phyloP scores from a whole-genome alignment of 1,139 yeast species.

The Sugiyamaella japonica region DNA sequence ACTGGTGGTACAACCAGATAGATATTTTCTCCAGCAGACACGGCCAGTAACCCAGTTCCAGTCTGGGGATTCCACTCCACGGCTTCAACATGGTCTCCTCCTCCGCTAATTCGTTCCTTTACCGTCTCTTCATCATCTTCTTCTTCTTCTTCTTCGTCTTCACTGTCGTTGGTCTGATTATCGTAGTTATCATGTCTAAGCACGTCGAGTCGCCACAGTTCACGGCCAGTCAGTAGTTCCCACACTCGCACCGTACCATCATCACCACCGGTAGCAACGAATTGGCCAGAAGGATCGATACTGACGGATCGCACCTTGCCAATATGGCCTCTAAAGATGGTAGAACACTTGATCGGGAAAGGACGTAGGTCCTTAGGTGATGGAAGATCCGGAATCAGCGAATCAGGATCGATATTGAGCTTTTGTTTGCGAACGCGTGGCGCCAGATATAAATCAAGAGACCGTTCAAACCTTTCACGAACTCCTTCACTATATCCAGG shows the following conservation, averaged over 20 bases:
- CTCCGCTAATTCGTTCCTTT: slow-evolving; percentile 36
- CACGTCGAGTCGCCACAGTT: slow-evolving; percentile 67
- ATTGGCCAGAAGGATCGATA: slow-evolving; percentile 85
- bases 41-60: slow-evolving; percentile 73
- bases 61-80: slow-evolving; percentile 85
- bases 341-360: slow-evolving; percentile 93
- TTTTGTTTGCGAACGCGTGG: slow-evolving; percentile 94
- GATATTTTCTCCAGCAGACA: slow-evolving; percentile 78
- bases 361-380: slow-evolving; percentile 96
- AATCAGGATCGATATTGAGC: slow-evolving; percentile 92
- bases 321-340: slow-evolving; percentile 77
- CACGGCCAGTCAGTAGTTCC: slow-evolving; percentile 96
- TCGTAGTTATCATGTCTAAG: slow-evolving; percentile 43
- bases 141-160: slow-evolving; percentile 35
- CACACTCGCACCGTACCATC: slow-evolving; percentile 95
- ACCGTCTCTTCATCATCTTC: slow-evolving; percentile 38
- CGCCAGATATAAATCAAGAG: slow-evolving; percentile 89
- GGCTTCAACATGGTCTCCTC: slow-evolving; percentile 78
- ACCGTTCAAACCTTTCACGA: slow-evolving; percentile 91
- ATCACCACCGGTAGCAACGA: slow-evolving; percentile 97
- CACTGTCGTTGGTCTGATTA: slow-evolving; percentile 46
- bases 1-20: slow-evolving; percentile 85
- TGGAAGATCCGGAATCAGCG: slow-evolving; percentile 92
- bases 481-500: slow-evolving; percentile 88
- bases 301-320: slow-evolving; percentile 81